A percentile compares a stretch with the other conserved stretches of the same genome.
Conservation (phyloP, 306 rosid genomes). For the Quercus cerris region DNA sequence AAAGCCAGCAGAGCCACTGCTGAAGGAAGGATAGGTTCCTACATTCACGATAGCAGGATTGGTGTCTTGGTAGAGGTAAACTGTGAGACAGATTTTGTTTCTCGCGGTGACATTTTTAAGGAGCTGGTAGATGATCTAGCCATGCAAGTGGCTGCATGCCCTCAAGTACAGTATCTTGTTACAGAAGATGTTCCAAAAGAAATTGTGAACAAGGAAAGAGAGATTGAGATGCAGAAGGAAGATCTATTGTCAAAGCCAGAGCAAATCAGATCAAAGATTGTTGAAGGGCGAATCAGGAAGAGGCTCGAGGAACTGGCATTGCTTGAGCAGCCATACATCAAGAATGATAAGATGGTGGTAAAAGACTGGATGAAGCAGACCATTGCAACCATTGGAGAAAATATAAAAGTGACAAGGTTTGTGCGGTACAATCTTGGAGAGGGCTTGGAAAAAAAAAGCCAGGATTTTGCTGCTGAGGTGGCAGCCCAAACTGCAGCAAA, state of each 20-base stretch:
- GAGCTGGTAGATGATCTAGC: conserved; percentile 97
- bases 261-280: conserved; percentile 86
- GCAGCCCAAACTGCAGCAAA: conserved; percentile 95
- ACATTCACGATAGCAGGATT: conserved; percentile 89
- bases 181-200: conserved; percentile 87
- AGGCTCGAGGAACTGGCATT: conserved; percentile 89
- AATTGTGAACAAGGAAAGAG: conserved; percentile 74
- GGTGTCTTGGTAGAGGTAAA: conserved; percentile 87
- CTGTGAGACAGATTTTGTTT: conserved; percentile 98
- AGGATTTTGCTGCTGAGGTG: conserved; percentile 98
- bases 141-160: conserved; percentile 99
- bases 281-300: conserved; percentile 90
- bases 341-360: conserved; percentile 77
- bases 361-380: conserved; percentile 95
- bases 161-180: conserved; percentile 72
- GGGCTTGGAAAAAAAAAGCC: conserved; percentile 95
- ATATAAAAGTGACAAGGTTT: conserved; percentile 90
- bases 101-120: conserved; percentile 89
- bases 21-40: conserved; percentile 91
- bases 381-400: conserved; percentile 91
- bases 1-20: conserved; percentile 92
- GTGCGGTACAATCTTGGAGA: conserved; percentile 94
- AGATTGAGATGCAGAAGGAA: conserved; percentile 96
- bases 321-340: conserved; percentile 95
- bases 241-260: conserved; percentile 92